phyloP scores from a whole-genome alignment of 352 stramenopile genomes.

The Pythium angustatum region DNA sequence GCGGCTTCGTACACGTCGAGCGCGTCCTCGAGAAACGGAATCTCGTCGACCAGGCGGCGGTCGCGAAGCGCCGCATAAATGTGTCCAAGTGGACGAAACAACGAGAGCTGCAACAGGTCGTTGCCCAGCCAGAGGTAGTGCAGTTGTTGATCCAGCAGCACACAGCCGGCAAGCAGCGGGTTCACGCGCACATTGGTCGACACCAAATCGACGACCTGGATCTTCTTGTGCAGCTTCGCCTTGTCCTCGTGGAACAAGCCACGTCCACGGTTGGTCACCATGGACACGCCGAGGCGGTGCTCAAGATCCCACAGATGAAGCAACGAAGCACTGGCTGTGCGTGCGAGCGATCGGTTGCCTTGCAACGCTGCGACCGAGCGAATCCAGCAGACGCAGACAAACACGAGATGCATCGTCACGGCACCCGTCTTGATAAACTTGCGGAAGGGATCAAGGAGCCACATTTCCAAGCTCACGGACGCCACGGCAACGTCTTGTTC shows the following conservation, averaged over 20 bases:
- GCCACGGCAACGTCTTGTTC: no score
- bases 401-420: not conserved
- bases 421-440: not conserved
- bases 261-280: no score
- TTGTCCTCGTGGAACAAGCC: no score
- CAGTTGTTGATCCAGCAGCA: conserved; percentile 34
- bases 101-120: no score
- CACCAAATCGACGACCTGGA: not conserved
- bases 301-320: not conserved
- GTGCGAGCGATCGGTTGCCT: not conserved
- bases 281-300: not conserved
- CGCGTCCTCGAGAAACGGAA: conserved; percentile 14
- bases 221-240: not conserved
- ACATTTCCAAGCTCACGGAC: no score
- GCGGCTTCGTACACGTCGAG: conserved; percentile 9
- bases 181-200: conserved; percentile 36
- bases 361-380: not conserved
- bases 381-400: not conserved
- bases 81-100: conserved; percentile 13
- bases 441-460: not conserved
- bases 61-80: conserved; percentile 14
- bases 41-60: conserved; percentile 5
- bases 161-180: conserved; percentile 32
- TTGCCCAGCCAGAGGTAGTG: conserved; percentile 20
- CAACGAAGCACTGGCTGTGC: not conserved